Conservation (phyloP, 2,329 filamentous ascomycete species). For the Colletotrichum sp. region DNA sequence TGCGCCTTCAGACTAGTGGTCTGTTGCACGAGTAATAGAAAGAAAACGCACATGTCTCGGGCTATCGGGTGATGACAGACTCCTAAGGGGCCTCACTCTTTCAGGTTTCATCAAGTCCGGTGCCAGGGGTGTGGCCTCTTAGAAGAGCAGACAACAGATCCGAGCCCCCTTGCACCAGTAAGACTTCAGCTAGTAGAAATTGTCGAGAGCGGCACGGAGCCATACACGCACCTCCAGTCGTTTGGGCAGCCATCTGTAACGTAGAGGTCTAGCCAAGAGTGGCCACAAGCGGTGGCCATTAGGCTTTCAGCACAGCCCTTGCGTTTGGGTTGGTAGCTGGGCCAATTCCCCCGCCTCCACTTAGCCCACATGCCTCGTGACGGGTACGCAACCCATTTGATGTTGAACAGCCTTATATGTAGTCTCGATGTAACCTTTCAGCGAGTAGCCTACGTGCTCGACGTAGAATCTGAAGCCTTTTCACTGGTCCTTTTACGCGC, state of each 20-base stretch:
- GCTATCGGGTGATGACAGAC: too few relatives aligned
- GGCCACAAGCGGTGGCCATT: background rate
- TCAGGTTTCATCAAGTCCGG: too few relatives aligned
- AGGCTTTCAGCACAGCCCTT: background rate
- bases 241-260: background rate
- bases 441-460: background rate
- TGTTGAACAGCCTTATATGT: background rate
- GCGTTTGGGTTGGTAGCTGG: too few relatives aligned
- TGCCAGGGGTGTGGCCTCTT: too few relatives aligned
- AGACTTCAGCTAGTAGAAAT: background rate
- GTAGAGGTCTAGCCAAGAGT: background rate
- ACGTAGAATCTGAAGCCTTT: background rate
- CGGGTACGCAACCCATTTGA: background rate
- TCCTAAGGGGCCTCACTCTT: too few relatives aligned
- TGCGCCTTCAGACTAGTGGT: too few relatives aligned
- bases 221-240: fast-evolving
- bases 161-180: background rate
- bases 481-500: background rate
- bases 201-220: background rate
- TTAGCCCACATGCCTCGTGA: background rate
- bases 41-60: too few relatives aligned
- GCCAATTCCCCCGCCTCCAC: too few relatives aligned
- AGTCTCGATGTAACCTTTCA: too few relatives aligned
- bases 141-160: background rate
- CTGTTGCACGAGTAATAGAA: too few relatives aligned